phyloP scores from a whole-genome alignment of 345 rosid genomes.

The Lepidium aucheri region DNA sequence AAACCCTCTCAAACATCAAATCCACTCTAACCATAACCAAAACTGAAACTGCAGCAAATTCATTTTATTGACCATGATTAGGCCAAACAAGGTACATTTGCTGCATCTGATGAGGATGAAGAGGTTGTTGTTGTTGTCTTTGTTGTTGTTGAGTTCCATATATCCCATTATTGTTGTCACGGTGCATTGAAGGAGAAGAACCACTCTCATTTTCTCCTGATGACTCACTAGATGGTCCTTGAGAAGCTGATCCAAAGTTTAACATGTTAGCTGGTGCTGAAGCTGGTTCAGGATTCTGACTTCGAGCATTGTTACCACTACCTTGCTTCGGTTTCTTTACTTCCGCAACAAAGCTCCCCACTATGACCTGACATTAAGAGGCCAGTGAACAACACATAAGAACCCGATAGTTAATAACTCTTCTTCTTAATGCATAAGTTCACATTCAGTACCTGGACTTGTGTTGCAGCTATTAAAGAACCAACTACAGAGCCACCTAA shows the following conservation, averaged over 20 bases:
- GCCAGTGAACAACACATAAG: not conserved
- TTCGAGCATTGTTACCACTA: not conserved
- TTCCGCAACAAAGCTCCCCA: constrained; percentile 77
- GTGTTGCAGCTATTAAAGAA: constrained; percentile 61
- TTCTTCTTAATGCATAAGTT: not conserved
- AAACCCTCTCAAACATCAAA: not conserved
- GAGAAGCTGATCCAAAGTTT: constrained; percentile 64
- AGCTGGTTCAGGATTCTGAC: constrained; percentile 48
- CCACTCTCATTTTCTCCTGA: constrained; percentile 58
- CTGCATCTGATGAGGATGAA: constrained; percentile 13
- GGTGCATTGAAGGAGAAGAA: constrained; percentile 13
- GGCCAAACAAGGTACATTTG: constrained; percentile 20
- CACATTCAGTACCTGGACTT: constrained; percentile 55
- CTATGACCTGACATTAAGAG: constrained; percentile 45
- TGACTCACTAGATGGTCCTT: constrained; percentile 69
- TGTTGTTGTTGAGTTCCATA: constrained; percentile 18
- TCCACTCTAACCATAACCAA: not conserved
- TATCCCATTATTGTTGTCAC: constrained; percentile 5
- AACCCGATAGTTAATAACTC: not conserved
- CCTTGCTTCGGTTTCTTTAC: constrained; percentile 43
- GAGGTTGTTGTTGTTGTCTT: not conserved
- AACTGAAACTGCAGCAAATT: not conserved
- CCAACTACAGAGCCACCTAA: constrained; percentile 85
- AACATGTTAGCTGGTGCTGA: constrained; percentile 42
- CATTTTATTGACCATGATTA: constrained; percentile 1